Evolutionary conservation across 2,329 filamentous ascomycete genomes (phyloP), one percentile per base, ranked within the genome.

Genomic region (Fusarium decemcellulare): DNA sequence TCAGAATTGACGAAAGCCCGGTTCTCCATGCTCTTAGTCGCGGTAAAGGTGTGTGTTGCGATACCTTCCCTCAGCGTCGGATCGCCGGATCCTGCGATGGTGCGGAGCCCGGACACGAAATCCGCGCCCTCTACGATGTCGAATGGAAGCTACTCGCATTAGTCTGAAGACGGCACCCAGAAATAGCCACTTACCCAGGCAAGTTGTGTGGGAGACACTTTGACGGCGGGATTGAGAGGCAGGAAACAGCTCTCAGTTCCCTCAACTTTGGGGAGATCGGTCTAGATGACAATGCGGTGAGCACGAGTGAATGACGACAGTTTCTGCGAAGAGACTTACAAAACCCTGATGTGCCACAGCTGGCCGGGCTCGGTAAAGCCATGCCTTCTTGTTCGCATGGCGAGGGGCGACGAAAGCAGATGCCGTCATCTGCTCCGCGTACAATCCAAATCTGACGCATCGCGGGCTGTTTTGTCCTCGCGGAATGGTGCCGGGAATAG

Each of bases 1-100:
- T 93, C 91, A 2, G 88, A 87, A 70, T 86, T 86, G 69, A 81
- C 83, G 59, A 86, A 87, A 0, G 86, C 85, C 11, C 79, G 74
- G 4, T 80, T 79, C 3, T 78, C 75, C 86, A 87, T 87, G 69
- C 74, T 79, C 8, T 78, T 77, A 59, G 84, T 86, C 59, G 82
- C 80, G 47, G 81, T 77, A 65, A 85, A 87, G 47, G 85, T 78
- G 65, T 86, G 84, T 1, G 84, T 79, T 5, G 85, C 85, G 8
- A 87, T 72, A 3, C 85, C 85, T 64, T 86, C 82, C 27, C 81
- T 77, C 2, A 85, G 76, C 2, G 83, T 83, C 5, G 85, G 83
- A 39, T 87, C 84, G 4, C 85, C 85, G 8, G 81, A 82, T 6
- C 85, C 85, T 11, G 80, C 84, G 1, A 87, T 75, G 0, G 84